phyloP scores from a whole-genome alignment of 2,329 filamentous ascomycete species.

The Aureobasidium sp. region DNA sequence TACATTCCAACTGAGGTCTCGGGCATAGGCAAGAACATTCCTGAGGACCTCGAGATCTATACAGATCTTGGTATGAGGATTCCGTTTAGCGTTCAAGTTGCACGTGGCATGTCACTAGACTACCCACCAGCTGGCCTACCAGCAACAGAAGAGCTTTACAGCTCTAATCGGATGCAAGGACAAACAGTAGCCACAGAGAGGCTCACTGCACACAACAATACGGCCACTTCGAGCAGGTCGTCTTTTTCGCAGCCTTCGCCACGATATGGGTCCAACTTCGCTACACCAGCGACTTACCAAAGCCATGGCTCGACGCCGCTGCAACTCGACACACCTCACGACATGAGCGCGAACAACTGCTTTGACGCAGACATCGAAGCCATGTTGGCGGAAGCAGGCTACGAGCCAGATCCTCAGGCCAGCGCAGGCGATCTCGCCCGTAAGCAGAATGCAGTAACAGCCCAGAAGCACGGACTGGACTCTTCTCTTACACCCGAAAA shows the following conservation, averaged over 20 bases:
- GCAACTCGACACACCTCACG: neutral
- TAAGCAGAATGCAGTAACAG: neutral
- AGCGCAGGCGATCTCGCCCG: constrained; percentile 1
- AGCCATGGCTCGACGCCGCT: neutral
- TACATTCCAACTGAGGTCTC: constrained; percentile 28
- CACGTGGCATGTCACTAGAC: neutral
- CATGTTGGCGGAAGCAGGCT: constrained; percentile 1
- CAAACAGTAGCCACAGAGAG: neutral
- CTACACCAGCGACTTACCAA: neutral
- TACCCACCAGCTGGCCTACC: neutral
- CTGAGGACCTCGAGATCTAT: constrained; percentile 30
- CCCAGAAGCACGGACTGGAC: neutral
- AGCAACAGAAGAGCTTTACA: neutral
- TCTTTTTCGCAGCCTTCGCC: neutral
- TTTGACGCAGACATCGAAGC: neutral
- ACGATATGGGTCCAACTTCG: neutral
- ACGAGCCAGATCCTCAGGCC: neutral
- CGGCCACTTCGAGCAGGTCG: neutral
- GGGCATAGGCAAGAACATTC: constrained; percentile 26
- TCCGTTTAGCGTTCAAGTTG: constrained; percentile 17
- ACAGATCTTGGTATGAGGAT: constrained; percentile 30
- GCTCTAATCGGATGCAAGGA: neutral
- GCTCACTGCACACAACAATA: neutral
- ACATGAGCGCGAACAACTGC: neutral
- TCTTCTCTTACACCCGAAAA: neutral